These are phyloP conservation scores for Fraxinus quadrangulata DNA, from an alignment of 257 asterid species.

Conservation along the genomic window DNA sequence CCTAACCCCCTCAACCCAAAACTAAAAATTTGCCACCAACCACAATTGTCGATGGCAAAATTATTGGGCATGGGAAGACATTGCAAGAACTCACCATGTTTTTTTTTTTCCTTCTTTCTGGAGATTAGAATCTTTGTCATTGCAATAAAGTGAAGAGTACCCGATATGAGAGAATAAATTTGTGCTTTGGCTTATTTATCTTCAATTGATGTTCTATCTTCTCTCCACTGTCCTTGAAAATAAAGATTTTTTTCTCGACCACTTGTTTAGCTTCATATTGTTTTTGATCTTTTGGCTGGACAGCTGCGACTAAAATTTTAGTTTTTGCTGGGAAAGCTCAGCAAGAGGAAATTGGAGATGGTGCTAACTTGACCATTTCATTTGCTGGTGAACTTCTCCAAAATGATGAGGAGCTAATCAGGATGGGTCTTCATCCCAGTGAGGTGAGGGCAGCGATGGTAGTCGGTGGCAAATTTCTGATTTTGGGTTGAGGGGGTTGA, in stretches of 20 bases:
- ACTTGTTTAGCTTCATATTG: too few relatives aligned
- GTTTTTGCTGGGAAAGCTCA: too few relatives aligned
- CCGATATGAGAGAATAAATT: background rate
- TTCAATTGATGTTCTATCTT: background rate
- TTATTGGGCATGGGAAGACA: too few relatives aligned
- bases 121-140: background rate
- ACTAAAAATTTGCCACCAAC: too few relatives aligned
- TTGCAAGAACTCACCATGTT: too few relatives aligned
- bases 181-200: background rate
- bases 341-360: slow-evolving; percentile 61
- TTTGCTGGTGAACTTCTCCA: slow-evolving; percentile 98
- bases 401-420: slow-evolving; percentile 90
- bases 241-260: slow-evolving; percentile 4
- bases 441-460: slow-evolving; percentile 29
- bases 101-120: too few relatives aligned
- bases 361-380: slow-evolving; percentile 88
- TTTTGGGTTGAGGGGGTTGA: too few relatives aligned
- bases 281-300: too few relatives aligned
- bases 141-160: background rate
- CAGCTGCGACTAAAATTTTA: too few relatives aligned
- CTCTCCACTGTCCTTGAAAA: background rate
- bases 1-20: too few relatives aligned
- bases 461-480: too few relatives aligned
- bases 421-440: slow-evolving; percentile 98
- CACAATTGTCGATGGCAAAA: too few relatives aligned